phyloP scores from a whole-genome alignment of 768 basidiomycete species.

The Trametes elegans region DNA sequence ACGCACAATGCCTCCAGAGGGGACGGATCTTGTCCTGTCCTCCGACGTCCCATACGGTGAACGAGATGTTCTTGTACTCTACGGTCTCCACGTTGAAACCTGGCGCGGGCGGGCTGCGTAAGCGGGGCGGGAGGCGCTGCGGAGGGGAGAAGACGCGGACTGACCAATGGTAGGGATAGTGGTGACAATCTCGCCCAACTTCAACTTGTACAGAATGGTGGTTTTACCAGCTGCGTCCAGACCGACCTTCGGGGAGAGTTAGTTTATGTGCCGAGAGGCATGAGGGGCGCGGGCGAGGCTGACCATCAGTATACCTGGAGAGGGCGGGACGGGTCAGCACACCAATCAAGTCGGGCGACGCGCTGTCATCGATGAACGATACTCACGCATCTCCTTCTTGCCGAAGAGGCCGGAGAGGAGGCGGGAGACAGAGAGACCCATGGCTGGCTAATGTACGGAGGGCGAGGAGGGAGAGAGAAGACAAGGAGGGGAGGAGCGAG shows the following conservation, averaged over 20 bases:
- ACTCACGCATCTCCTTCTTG: slow-evolving; percentile 99
- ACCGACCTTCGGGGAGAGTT: slow-evolving; percentile 65
- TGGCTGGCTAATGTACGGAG: slow-evolving; percentile 36
- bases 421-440: slow-evolving; percentile 78
- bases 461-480: slow-evolving; percentile 15
- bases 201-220: slow-evolving; percentile 98
- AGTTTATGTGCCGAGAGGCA: slow-evolving; percentile 1
- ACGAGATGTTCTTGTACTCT: slow-evolving; percentile 99
- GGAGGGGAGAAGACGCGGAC: slow-evolving; percentile 34
- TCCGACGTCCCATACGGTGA: slow-evolving; percentile 99
- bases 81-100: slow-evolving; percentile 99
- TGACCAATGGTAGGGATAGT: slow-evolving; percentile 99
- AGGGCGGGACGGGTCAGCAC: slow-evolving; percentile 26
- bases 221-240: slow-evolving; percentile 99
- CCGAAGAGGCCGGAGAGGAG: slow-evolving; percentile 86
- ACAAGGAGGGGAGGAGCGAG: slow-evolving; percentile 14
- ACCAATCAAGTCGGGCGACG: slow-evolving; percentile 21
- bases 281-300: slow-evolving; percentile 11
- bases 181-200: slow-evolving; percentile 99
- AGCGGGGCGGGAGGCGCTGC: slow-evolving; percentile 1
- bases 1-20: slow-evolving; percentile 99
- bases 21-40: slow-evolving; percentile 99
- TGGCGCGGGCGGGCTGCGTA: slow-evolving; percentile 33
- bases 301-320: slow-evolving; percentile 94
- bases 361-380: slow-evolving; percentile 27